Evolutionary conservation across 768 basidiomycete genomes (phyloP).

Genomic region (Lanmaoa pseudosensibilis): DNA sequence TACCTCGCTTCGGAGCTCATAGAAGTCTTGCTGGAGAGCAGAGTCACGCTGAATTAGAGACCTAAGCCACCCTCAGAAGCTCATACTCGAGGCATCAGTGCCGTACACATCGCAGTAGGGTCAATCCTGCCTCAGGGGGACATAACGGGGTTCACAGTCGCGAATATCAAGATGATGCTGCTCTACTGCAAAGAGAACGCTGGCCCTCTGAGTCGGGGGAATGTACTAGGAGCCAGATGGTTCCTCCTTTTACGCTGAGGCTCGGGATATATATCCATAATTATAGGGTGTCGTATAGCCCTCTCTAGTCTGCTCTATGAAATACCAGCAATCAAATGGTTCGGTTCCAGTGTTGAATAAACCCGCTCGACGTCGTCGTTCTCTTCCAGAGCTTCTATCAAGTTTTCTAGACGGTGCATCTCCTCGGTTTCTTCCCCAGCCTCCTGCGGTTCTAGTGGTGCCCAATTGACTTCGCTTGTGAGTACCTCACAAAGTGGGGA

Average conservation of each 20-base stretch:
- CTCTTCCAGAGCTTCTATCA: conserved; percentile 55
- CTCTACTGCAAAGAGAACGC: background rate
- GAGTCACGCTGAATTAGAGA: background rate
- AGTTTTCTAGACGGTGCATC: conserved; percentile 37
- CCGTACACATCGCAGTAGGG: background rate
- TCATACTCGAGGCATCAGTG: background rate
- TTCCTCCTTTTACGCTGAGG: background rate
- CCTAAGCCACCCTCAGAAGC: conserved; percentile 7
- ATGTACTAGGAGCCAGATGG: background rate
- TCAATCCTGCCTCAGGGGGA: background rate
- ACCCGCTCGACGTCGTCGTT: conserved; percentile 59
- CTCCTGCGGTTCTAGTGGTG: conserved; percentile 44
- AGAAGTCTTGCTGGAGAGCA: background rate
- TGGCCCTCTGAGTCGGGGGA: background rate
- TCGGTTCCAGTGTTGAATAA: conserved; percentile 51
- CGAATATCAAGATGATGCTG: background rate
- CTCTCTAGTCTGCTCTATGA: conserved; percentile 15
- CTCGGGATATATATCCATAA: background rate
- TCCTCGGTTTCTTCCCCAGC: conserved; percentile 38
- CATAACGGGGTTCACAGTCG: background rate
- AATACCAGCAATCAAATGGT: conserved; percentile 24
- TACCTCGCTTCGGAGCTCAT: background rate
- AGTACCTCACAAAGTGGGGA: conserved; percentile 40
- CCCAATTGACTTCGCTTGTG: conserved; percentile 53
- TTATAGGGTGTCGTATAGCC: background rate